phyloP scores from a whole-genome alignment of 2,329 filamentous ascomycete species.

The Fusarium sp. region DNA sequence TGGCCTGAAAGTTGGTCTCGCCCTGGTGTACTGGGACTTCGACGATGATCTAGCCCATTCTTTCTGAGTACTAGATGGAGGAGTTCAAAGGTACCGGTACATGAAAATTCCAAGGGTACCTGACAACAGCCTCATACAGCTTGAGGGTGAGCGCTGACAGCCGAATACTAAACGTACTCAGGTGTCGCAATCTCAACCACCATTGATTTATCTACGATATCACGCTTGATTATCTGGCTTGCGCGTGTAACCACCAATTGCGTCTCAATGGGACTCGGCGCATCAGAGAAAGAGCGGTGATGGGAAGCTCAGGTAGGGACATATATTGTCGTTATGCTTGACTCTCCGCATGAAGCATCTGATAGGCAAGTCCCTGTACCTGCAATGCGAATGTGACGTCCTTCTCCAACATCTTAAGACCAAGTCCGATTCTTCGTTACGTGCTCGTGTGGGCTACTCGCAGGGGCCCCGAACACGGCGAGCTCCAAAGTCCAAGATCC shows the following conservation, averaged over 20 bases:
- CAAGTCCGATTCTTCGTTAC: constrained; percentile 39
- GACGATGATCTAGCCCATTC: constrained; percentile 19
- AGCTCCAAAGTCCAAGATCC: constrained; percentile 35
- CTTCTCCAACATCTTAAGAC: constrained; percentile 36
- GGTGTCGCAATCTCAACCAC: constrained; percentile 31
- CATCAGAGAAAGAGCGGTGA: constrained; percentile 36
- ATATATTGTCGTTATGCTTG: constrained; percentile 13
- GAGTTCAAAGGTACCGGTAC: constrained; percentile 39
- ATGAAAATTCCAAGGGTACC: constrained; percentile 12
- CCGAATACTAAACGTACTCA: constrained; percentile 12
- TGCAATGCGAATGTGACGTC: constrained; percentile 35
- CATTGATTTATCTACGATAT: constrained; percentile 19
- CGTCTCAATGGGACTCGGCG: neutral
- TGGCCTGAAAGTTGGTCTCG: constrained; percentile 37
- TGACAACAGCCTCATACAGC: constrained; percentile 25
- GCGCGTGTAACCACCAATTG: constrained; percentile 22
- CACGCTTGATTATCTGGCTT: constrained; percentile 3
- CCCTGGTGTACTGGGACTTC: constrained; percentile 39
- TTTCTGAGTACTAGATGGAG: neutral
- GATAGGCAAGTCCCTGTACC: constrained; percentile 29
- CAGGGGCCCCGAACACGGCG: constrained; percentile 38
- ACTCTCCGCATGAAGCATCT: constrained; percentile 32
- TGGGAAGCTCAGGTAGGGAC: constrained; percentile 1
- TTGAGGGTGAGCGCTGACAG: constrained; percentile 20
- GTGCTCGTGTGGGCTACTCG: constrained; percentile 44